Evolutionary conservation across 805 yeast species (phyloP), one percentile per base, ranked within the genome.

Genomic region (Candida glaebosa): DNA sequence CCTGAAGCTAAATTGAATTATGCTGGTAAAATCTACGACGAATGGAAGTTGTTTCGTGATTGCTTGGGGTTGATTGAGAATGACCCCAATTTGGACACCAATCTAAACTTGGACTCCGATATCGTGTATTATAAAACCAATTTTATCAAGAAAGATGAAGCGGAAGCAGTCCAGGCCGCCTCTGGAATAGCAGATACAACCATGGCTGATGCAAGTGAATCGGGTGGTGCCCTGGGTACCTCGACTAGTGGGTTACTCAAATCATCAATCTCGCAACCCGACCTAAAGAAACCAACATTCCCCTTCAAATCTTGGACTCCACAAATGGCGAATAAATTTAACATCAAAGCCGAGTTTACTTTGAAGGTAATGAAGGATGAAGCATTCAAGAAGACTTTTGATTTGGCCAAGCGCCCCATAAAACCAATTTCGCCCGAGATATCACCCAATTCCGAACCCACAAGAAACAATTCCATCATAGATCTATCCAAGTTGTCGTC

Each of bases 51-150:
- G 26, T 34, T 50, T 10, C 54, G 55, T 24, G 74, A 69, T 52
- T 57, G 69, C 16, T 49, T 69, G 37, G 58, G 53, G 15, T 38
- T 67, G 33, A 43, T 62, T 6, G 56, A 50, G 14, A 46, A 49
- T 9, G 56, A 55, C 30, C 52, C 53, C n/a, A 52, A 57, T 19
- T 46, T 54, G 28, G 66, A 66, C 36, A 47, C 63, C 20, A 47
- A 57, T 14, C 51, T 69, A 19, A 69, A 68, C 43, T 50, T 69
- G 33, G 71, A 69, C 24, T 56, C 71, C 2, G 73, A 69, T 43
- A 63, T 69, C 26, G 71, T 68, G 14, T 69, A 69, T 49, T 69
- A 69, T 45, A 65, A 69, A 40, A 69, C 74, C 12, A 69, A 67
- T 44, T 69, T 69, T 50, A 58, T 69, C 38, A 65, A 63, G 44